A percentile compares a stretch with the other conserved stretches of the same genome.
Conservation (phyloP, 2,329 filamentous ascomycete genomes). For the Colletotrichum karsti region DNA sequence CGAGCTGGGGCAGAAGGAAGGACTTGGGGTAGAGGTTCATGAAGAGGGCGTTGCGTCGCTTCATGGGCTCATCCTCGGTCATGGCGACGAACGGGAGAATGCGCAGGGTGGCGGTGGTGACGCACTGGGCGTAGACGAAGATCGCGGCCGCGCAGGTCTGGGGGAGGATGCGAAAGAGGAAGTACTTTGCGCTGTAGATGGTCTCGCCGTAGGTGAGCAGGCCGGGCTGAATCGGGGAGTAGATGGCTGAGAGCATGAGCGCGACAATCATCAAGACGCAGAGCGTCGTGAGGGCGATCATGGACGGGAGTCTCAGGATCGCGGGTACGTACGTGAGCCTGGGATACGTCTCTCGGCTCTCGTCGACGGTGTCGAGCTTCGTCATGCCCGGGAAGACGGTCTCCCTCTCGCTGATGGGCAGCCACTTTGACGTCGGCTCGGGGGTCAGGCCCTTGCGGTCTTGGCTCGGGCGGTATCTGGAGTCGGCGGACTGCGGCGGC, state of each 20-base stretch:
- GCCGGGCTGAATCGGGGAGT: conserved; percentile 69
- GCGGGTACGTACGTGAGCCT: conserved; percentile 75
- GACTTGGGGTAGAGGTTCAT: conserved; percentile 74
- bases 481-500: conserved; percentile 19
- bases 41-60: conserved; percentile 73
- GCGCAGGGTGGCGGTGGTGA: conserved; percentile 79
- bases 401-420: conserved; percentile 41
- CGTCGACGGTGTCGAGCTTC: conserved; percentile 42
- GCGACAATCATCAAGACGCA: conserved; percentile 76
- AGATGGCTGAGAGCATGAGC: conserved; percentile 77
- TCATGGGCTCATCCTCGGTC: conserved; percentile 67
- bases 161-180: conserved; percentile 86
- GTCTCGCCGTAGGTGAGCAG: conserved; percentile 72
- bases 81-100: conserved; percentile 82
- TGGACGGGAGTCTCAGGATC: conserved; percentile 72
- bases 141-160: conserved; percentile 77
- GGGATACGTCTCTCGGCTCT: conserved; percentile 48
- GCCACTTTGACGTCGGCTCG: conserved; percentile 35
- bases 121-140: conserved; percentile 79
- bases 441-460: not conserved
- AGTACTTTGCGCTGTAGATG: conserved; percentile 80
- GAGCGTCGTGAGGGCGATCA: conserved; percentile 67
- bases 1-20: conserved; percentile 68
- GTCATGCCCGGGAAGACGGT: conserved; percentile 29
- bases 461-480: not conserved